Percentiles rank a stretch among this genome's conserved stretches.
Evolutionary conservation across 306 rosid species (phyloP).

Genomic region (Gastrolobium bilobum): DNA sequence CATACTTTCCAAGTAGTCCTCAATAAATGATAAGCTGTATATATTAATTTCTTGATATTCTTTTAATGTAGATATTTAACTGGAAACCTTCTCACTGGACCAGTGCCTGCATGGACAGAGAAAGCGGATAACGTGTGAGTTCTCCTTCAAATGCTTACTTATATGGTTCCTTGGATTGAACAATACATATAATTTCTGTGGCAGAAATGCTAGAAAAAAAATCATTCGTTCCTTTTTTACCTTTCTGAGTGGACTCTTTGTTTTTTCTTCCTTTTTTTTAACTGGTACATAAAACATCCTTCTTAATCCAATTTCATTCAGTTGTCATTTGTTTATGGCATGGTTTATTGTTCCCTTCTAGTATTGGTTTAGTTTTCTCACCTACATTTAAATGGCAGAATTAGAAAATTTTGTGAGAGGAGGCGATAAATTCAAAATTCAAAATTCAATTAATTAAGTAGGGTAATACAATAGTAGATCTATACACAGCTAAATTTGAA

Average conservation of each 20-base stretch:
- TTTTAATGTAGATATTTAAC: conserved; percentile 66
- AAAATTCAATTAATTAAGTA: too few relatives aligned
- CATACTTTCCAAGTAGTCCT: neutral
- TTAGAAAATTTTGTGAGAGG: too few relatives aligned
- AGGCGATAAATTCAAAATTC: too few relatives aligned
- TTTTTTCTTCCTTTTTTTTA: neutral
- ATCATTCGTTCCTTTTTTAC: neutral
- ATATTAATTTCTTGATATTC: conserved; percentile 28
- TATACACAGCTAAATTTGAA: too few relatives aligned
- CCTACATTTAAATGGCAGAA: neutral
- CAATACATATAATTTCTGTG: neutral
- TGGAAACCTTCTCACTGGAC: conserved; percentile 75
- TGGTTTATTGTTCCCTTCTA: neutral
- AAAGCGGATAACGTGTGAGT: conserved; percentile 55
- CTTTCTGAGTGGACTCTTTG: neutral
- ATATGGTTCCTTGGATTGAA: conserved; percentile 10
- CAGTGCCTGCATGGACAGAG: conserved; percentile 58
- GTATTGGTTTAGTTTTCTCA: neutral
- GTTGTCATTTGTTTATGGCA: neutral
- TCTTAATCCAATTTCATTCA: neutral
- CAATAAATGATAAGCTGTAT: neutral
- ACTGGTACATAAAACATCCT: neutral
- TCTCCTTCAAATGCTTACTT: conserved; percentile 37
- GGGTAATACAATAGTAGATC: too few relatives aligned
- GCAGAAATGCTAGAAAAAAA: neutral